These are phyloP conservation scores for Protoeuglena noctilucae DNA, from an alignment of 139 green algal species.

Conservation along the genomic window DNA sequence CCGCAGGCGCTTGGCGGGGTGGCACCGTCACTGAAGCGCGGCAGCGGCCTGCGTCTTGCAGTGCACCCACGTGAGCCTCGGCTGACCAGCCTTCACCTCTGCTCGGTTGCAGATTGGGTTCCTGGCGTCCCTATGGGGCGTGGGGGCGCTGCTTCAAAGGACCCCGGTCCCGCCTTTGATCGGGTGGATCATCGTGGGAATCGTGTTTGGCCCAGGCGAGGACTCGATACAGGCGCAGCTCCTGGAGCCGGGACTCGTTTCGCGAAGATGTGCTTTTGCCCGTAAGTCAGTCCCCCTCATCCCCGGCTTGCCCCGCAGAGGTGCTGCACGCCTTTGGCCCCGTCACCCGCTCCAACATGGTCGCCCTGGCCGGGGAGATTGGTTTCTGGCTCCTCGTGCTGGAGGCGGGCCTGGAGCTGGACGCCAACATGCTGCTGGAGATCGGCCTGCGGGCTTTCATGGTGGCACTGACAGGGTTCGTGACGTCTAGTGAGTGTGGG, in stretches of 20 bases:
- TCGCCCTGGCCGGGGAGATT: slow-evolving; percentile 9
- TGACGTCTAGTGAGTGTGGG: neutral
- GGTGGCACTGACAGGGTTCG: neutral
- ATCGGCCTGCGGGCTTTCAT: slow-evolving; percentile 2
- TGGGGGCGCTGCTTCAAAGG: neutral
- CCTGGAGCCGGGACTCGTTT: no score
- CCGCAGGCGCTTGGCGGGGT: no score
- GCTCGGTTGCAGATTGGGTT: neutral
- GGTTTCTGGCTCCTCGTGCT: slow-evolving; percentile 10
- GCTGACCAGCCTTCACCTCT: neutral
- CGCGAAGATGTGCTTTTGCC: no score
- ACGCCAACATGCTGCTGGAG: slow-evolving; percentile 3
- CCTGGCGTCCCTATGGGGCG: neutral
- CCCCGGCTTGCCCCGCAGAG: no score
- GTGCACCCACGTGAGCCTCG: no score
- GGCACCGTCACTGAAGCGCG: no score
- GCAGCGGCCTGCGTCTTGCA: no score
- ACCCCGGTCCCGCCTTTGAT: slow-evolving; percentile 3
- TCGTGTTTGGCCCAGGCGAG: slow-evolving; percentile 10
- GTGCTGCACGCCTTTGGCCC: neutral
- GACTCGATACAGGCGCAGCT: no score
- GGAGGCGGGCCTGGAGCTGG: slow-evolving; percentile 12
- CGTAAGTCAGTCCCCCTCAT: no score
- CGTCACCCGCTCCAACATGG: neutral
- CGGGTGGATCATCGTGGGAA: slow-evolving; percentile 10